A percentile compares a stretch with the other conserved stretches of the same genome.
These are phyloP conservation scores for Trichoderma aggressivum DNA, from an alignment of 2,329 filamentous ascomycete genomes.

Conservation along the genomic window DNA sequence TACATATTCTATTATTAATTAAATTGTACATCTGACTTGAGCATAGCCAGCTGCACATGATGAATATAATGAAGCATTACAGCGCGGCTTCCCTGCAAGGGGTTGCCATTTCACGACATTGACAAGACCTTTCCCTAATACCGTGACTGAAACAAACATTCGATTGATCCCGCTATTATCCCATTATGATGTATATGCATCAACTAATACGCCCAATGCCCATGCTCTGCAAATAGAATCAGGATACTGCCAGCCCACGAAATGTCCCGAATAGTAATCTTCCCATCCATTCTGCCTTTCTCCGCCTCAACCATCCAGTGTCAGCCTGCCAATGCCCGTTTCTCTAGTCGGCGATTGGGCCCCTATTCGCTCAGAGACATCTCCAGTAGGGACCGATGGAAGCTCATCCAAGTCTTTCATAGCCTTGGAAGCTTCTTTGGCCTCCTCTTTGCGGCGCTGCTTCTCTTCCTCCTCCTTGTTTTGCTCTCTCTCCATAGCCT, in stretches of 20 bases:
- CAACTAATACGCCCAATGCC: background rate
- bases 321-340: conserved; percentile 36
- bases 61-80: background rate
- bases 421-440: conserved; percentile 40
- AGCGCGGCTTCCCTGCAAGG: background rate
- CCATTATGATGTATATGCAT: background rate
- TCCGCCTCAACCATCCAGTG: conserved; percentile 22
- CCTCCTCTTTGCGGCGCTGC: conserved; percentile 34
- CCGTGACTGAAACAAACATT: background rate
- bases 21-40: background rate
- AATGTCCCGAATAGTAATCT: background rate
- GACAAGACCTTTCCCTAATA: background rate
- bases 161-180: background rate
- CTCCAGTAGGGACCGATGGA: conserved; percentile 37
- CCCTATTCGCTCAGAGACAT: background rate
- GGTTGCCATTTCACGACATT: background rate
- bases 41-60: background rate
- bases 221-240: background rate
- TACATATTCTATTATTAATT: background rate
- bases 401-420: conserved; percentile 53
- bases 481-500: conserved; percentile 64
- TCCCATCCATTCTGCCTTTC: background rate
- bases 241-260: background rate
- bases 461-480: conserved; percentile 50
- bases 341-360: conserved; percentile 35